Evolutionary conservation across 2,329 filamentous ascomycete species (phyloP).

Genomic region (Triangularia verruculosa): DNA sequence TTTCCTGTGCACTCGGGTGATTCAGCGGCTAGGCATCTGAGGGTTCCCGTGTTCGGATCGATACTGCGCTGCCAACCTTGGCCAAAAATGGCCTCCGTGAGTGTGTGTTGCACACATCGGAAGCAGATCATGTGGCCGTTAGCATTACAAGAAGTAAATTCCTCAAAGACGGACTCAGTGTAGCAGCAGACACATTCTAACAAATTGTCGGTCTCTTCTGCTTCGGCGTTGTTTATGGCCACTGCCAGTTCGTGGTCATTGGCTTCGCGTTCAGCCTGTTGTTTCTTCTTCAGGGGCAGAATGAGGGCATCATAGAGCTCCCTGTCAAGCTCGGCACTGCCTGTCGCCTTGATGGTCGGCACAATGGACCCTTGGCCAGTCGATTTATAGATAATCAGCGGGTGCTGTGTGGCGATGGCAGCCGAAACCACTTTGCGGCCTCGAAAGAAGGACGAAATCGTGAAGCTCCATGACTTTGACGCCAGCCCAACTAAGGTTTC

Average conservation of each 20-base stretch:
- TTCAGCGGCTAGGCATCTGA: conserved; percentile 79
- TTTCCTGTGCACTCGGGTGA: conserved; percentile 69
- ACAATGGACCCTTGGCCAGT: conserved; percentile 53
- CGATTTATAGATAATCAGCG: conserved; percentile 60
- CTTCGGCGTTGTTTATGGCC: conserved; percentile 56
- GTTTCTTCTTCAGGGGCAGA: conserved; percentile 47
- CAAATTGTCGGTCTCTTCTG: conserved; percentile 52
- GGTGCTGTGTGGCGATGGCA: conserved; percentile 57
- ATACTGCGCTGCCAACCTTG: conserved; percentile 87
- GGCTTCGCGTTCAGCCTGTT: conserved; percentile 43
- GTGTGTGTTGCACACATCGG: conserved; percentile 75
- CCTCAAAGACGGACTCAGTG: conserved; percentile 66
- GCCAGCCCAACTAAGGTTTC: conserved; percentile 66
- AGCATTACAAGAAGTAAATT: conserved; percentile 67
- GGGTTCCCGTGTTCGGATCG: conserved; percentile 66
- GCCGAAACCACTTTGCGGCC: conserved; percentile 57
- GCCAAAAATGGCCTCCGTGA: conserved; percentile 86
- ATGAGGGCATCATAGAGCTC: conserved; percentile 60
- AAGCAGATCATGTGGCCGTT: conserved; percentile 74
- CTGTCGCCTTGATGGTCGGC: conserved; percentile 64
- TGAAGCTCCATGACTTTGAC: conserved; percentile 74
- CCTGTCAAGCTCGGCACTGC: conserved; percentile 60
- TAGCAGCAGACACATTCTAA: conserved; percentile 81
- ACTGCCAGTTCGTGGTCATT: conserved; percentile 53
- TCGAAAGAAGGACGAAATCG: conserved; percentile 67